These are phyloP conservation scores for Tuber brumale DNA, from an alignment of 495 filamentous ascomycete species.

Conservation along the genomic window DNA sequence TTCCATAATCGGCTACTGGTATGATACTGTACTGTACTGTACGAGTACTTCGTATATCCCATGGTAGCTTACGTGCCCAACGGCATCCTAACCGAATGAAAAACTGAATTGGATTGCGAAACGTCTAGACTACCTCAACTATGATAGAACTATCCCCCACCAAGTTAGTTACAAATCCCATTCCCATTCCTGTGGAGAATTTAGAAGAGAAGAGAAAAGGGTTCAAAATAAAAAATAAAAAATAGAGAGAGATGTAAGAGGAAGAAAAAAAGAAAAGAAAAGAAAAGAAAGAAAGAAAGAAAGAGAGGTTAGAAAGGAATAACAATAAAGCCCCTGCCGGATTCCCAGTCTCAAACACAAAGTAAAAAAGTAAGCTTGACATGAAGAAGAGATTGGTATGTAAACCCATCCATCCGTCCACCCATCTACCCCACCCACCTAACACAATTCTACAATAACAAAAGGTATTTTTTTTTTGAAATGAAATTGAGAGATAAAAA, in stretches of 20 bases:
- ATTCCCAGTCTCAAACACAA: background rate
- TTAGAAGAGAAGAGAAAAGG: background rate
- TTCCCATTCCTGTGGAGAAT: background rate
- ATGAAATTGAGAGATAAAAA: background rate
- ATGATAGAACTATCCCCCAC: background rate
- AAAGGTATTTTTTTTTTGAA: background rate
- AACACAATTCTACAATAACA: background rate
- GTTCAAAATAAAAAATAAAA: background rate
- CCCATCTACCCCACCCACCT: background rate
- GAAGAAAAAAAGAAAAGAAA: background rate
- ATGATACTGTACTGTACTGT: too few relatives aligned
- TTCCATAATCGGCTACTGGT: too few relatives aligned
- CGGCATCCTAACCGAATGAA: background rate
- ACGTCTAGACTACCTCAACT: background rate
- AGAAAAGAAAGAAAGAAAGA: background rate
- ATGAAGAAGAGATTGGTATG: constrained; percentile 1
- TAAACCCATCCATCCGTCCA: background rate
- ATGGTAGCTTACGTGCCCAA: too few relatives aligned
- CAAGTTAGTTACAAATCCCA: background rate
- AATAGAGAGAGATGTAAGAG: too few relatives aligned
- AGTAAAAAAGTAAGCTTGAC: background rate
- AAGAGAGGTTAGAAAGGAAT: background rate
- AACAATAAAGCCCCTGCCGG: background rate
- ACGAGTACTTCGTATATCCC: too few relatives aligned
- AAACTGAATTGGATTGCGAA: background rate